Evolutionary conservation across 257 asterid genomes (phyloP), one percentile per base, ranked within the genome.

Genomic region (Echium plantagineum): DNA sequence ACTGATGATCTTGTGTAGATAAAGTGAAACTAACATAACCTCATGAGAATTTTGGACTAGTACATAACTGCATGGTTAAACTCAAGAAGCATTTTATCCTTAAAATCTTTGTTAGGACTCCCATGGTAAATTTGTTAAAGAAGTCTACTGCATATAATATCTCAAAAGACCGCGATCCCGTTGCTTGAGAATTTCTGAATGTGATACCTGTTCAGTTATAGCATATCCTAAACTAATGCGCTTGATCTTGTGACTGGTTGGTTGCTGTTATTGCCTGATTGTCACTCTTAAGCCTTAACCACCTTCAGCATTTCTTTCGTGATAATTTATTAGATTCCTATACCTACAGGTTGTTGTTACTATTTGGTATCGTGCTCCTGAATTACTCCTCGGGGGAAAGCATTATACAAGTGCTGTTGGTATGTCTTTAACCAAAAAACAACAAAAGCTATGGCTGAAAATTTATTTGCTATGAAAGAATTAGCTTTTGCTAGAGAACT

Each of bases 321-420:
- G 51, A 71, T 55, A 42, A 17, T 42, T 42, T 42, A 42, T 42
- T 10, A 10, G 16, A 42, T 59, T 65, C 48, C 47, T 59, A 42
- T 52, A 68, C 61, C 78, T 69, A 63, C 75, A 91, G 98, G 98
- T 91, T 77, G 98, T 91, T 31, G 96, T 91, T 72, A 91, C 98
- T 59, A 91, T 91, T 66, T 91, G 98, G 98, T 91, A 91, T 78
- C 98, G 98, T 69, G 96, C 98, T 9, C 98, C 98, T 53, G 98
- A 91, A 83, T 75, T 91, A 70, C 95, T 91, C 59, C 95, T 91
- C 66, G 98, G 98, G 53, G 89, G 96, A 48, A 91, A 86, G 63
- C 98, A 91, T 80, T 91, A 91, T 69, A 91, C 98, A 49, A 88
- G 94, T 82, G 95, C 98, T 64, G 98, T 91, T 69, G 98, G 98